A percentile compares a stretch with the other conserved stretches of the same genome.
Conservation (phyloP, 225 moss, liverwort and hornwort species). For the Marchantia paleacea region DNA sequence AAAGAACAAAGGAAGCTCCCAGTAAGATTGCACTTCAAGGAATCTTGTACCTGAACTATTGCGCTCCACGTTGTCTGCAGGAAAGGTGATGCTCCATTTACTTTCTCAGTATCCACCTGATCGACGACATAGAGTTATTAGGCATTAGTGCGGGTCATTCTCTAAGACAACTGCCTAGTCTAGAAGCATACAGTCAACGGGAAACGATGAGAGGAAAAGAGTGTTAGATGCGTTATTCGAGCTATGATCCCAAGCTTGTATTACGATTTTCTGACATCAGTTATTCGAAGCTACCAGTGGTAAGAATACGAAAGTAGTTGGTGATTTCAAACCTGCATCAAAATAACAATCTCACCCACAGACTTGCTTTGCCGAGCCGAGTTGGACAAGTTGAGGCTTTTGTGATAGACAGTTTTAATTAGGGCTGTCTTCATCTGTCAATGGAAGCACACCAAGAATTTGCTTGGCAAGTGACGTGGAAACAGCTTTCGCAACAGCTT, state of each 20-base stretch:
- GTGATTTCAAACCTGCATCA: conserved; percentile 43
- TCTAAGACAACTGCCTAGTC: neutral
- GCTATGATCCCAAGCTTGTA: neutral
- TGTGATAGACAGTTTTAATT: conserved; percentile 46
- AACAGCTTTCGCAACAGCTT: neutral
- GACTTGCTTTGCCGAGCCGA: conserved; percentile 51
- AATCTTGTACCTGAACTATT: conserved; percentile 35
- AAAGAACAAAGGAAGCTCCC: no score
- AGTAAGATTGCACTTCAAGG: no score
- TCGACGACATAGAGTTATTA: neutral
- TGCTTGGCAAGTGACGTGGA: neutral
- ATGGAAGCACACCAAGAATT: neutral
- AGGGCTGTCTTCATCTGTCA: conserved; percentile 45
- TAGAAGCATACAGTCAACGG: neutral
- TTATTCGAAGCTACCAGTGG: neutral
- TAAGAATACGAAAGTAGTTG: neutral
- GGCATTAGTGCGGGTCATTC: neutral
- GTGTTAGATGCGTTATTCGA: neutral
- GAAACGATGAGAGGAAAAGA: neutral
- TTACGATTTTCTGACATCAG: neutral
- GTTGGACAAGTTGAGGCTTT: conserved; percentile 46
- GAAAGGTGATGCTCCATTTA: conserved; percentile 49
- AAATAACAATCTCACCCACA: conserved; percentile 53
- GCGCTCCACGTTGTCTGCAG: conserved; percentile 49
- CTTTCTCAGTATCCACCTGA: conserved; percentile 36